Conservation (phyloP, 768 basidiomycete species). For the Antrodiella citrinella region DNA sequence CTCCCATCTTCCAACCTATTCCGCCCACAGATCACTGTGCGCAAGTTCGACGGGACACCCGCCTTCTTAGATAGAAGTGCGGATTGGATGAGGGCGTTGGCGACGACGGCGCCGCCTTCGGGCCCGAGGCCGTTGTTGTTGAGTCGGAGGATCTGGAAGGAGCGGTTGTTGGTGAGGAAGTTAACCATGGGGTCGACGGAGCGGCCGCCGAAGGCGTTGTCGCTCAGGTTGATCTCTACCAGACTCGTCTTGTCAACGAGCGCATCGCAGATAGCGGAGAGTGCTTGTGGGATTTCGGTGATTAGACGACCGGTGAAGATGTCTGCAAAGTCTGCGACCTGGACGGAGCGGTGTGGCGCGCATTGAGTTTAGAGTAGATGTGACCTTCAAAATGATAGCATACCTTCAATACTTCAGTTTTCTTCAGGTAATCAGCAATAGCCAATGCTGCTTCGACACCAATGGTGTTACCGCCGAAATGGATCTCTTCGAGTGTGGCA, state of each 20-base stretch:
- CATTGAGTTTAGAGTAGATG: background rate
- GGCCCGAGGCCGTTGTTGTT: constrained; percentile 98
- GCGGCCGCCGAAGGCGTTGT: constrained; percentile 95
- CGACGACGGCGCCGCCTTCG: constrained; percentile 77
- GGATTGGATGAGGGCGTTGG: constrained; percentile 73
- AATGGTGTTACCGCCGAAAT: constrained; percentile 90
- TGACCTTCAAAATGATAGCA: constrained; percentile 11
- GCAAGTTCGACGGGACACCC: constrained; percentile 64
- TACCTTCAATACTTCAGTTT: constrained; percentile 65
- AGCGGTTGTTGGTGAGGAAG: constrained; percentile 77
- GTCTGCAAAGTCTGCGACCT: constrained; percentile 95
- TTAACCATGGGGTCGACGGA: constrained; percentile 91
- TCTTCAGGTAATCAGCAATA: constrained; percentile 70
- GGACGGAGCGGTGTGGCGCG: constrained; percentile 2
- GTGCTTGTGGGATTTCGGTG: constrained; percentile 86
- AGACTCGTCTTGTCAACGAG: constrained; percentile 75
- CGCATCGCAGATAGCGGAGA: constrained; percentile 82
- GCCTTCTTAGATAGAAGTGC: constrained; percentile 59
- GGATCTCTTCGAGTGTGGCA: constrained; percentile 70
- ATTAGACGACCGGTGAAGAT: constrained; percentile 98
- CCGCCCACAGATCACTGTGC: constrained; percentile 83
- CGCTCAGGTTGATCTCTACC: constrained; percentile 82
- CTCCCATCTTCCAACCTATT: constrained; percentile 94
- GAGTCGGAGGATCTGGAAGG: constrained; percentile 77
- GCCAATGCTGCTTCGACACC: constrained; percentile 86